Evolutionary conservation across 2,329 filamentous ascomycete genomes (phyloP), one percentile per base, ranked within the genome.

Genomic region (Trichoderma sp.): DNA sequence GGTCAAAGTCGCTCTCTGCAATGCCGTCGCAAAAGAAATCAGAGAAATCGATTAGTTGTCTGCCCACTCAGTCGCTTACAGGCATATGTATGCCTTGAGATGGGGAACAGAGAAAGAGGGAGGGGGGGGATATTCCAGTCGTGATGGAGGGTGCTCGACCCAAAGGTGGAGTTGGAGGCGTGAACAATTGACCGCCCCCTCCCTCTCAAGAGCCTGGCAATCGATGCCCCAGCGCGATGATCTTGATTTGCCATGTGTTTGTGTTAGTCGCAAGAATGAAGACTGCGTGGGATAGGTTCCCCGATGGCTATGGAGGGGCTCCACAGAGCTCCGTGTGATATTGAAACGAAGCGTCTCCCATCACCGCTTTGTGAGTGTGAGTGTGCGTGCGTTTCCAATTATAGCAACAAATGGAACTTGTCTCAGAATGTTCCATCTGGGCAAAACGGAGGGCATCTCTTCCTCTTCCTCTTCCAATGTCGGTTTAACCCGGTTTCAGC

Each of bases 1-100:
- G 2, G 86, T 98, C 45, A 87, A 85, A 72, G 94, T 98, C 32
- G 94, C 97, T 73, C 82, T 98, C 71, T 96, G 87, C 75, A 87
- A 89, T 76, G 87, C 87, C 13, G 79, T 86, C 42, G 86, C 86
- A 45, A 84, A 78, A 70, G 83, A 87, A 73, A 80, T 86, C 32
- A 79, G 79, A 68, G 77, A 81, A 57, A 74, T 81, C 71, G 78
- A 77, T 67, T 82, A 72, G 77, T n/a, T 27, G 5, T 64, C 29
- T 25, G 48, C 56, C 64, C 56, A 35, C 48, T 34, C 27, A 29
- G 42, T 54, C 42, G 42, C 42, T 48, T 54, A 32, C 65, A 25
- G 60, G n/a, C 37, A 42, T n/a, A n/a, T 37, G 57, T 54, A 52
- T 52, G 67, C 45, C 22, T 42, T 34, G 52, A 48, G 37, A 45